Conservation (phyloP, 2,329 filamentous ascomycete species). For the Rutstroemia sp. region DNA sequence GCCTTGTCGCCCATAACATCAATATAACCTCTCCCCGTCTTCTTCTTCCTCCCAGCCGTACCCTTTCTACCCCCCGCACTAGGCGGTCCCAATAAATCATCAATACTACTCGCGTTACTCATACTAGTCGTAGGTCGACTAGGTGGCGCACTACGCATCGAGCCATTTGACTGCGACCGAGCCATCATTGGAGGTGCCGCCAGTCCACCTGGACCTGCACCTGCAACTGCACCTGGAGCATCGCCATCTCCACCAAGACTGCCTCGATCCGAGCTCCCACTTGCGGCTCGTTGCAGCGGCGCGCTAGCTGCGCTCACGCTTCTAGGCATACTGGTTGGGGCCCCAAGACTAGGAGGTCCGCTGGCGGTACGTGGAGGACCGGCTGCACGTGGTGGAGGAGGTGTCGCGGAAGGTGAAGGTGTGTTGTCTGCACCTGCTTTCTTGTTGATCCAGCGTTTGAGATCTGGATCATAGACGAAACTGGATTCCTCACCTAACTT, state of each 20-base stretch:
- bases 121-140: constrained; percentile 71
- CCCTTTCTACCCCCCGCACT: constrained; percentile 57
- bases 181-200: background rate
- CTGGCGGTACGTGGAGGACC: constrained; percentile 31
- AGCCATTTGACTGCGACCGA: no score
- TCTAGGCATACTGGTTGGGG: background rate
- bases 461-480: constrained; percentile 91
- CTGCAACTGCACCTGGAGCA: background rate
- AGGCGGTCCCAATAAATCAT: constrained; percentile 77
- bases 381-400: constrained; percentile 64
- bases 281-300: background rate
- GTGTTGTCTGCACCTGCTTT: constrained; percentile 61
- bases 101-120: constrained; percentile 89
- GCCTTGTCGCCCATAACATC: constrained; percentile 70
- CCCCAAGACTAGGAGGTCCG: background rate
- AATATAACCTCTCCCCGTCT: constrained; percentile 83
- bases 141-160: constrained; percentile 37
- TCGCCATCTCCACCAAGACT: constrained; percentile 14
- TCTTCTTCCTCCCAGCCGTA: constrained; percentile 62
- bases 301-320: background rate
- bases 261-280: background rate
- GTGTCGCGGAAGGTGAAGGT: constrained; percentile 55
- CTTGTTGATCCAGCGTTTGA: constrained; percentile 98
- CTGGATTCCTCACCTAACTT: constrained; percentile 91
- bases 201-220: background rate